These are phyloP conservation scores for Rosa persica DNA, from an alignment of 306 rosid genomes.

Conservation along the genomic window DNA sequence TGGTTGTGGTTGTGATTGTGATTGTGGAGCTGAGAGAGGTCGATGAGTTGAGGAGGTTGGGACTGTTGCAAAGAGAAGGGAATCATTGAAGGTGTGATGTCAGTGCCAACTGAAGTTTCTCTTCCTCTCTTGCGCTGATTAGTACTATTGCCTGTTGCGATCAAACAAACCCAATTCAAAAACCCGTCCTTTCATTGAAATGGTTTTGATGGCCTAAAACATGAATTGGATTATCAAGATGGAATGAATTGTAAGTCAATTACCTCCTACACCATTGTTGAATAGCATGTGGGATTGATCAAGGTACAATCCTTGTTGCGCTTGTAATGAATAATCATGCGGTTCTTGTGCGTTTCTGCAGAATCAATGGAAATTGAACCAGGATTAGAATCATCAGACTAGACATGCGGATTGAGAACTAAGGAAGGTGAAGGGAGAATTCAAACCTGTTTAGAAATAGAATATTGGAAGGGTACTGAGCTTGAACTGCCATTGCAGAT, in stretches of 20 bases:
- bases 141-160: slow-evolving; percentile 28
- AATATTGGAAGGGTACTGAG: slow-evolving; percentile 89
- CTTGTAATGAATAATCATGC: slow-evolving; percentile 63
- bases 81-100: slow-evolving; percentile 40
- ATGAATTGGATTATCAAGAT: slow-evolving; percentile 6
- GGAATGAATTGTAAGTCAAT: background rate
- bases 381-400: background rate
- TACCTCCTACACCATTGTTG: slow-evolving; percentile 60
- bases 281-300: slow-evolving; percentile 69
- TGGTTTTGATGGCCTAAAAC: background rate
- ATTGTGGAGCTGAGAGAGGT: slow-evolving; percentile 78
- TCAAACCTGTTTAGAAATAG: slow-evolving; percentile 73
- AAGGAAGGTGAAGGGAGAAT: slow-evolving; percentile 3
- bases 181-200: background rate
- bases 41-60: slow-evolving; percentile 63
- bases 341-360: slow-evolving; percentile 72
- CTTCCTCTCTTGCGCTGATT: slow-evolving; percentile 75
- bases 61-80: slow-evolving; percentile 52
- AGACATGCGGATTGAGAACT: background rate
- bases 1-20: slow-evolving; percentile 36
- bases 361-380: slow-evolving; percentile 6
- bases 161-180: background rate
- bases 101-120: slow-evolving; percentile 46
- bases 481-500: slow-evolving; percentile 86
- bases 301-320: slow-evolving; percentile 53